Evolutionary conservation across 1,284 basidiomycete species (phyloP).

Genomic region (Coniophora puteana): DNA sequence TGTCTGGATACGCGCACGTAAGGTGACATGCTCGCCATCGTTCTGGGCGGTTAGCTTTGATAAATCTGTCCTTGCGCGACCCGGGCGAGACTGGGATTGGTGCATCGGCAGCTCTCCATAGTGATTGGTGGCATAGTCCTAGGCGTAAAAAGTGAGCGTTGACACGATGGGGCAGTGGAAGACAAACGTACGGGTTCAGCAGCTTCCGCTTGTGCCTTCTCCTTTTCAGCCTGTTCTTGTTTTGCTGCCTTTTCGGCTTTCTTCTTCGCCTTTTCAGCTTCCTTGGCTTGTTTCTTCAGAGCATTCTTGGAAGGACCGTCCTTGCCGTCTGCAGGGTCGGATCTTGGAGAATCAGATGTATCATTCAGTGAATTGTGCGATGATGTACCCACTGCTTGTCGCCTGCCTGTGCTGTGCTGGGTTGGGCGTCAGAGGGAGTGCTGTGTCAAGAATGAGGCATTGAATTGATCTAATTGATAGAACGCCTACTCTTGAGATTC

Average conservation of each 20-base stretch:
- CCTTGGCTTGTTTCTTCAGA: slow-evolving; percentile 90
- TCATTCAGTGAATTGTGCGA: neutral
- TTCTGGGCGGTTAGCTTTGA: slow-evolving; percentile 61
- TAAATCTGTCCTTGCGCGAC: slow-evolving; percentile 57
- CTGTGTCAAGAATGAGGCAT: neutral
- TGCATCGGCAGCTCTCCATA: slow-evolving; percentile 93
- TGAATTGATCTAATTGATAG: no score
- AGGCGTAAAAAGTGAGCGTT: slow-evolving; percentile 9
- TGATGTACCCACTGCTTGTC: slow-evolving; percentile 11
- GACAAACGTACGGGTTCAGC: slow-evolving; percentile 55
- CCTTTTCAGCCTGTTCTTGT: slow-evolving; percentile 64
- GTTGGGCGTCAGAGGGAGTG: neutral
- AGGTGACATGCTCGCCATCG: slow-evolving; percentile 77
- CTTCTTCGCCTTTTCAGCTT: slow-evolving; percentile 91
- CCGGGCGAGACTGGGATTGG: slow-evolving; percentile 78
- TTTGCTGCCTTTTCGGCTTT: slow-evolving; percentile 82
- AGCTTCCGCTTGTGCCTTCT: slow-evolving; percentile 69
- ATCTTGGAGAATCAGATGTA: slow-evolving; percentile 15
- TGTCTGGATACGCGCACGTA: slow-evolving; percentile 92
- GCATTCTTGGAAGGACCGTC: slow-evolving; percentile 81
- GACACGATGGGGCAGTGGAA: slow-evolving; percentile 2
- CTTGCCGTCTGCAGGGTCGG: slow-evolving; percentile 23
- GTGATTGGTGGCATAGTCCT: slow-evolving; percentile 85
- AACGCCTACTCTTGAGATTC: neutral
- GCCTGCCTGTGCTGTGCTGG: neutral